Conservation (phyloP, 768 basidiomycete genomes). For the Gelatoporia subvermispora region DNA sequence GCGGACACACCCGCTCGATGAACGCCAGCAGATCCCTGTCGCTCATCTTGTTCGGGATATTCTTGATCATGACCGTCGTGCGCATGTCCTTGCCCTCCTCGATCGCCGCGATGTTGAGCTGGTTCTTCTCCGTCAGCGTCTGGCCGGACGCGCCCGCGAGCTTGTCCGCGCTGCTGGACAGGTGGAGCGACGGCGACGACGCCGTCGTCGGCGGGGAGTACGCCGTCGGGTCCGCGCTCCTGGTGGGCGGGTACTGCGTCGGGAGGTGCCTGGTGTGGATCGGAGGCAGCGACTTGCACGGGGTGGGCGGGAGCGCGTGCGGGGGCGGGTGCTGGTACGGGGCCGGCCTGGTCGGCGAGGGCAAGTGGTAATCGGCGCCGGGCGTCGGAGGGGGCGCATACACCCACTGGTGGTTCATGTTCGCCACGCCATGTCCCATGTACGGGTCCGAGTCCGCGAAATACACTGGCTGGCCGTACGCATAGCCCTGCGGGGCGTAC, state of each 20-base stretch:
- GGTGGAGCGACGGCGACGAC: conserved; percentile 13
- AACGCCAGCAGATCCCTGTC: conserved; percentile 66
- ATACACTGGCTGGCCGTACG: conserved; percentile 9
- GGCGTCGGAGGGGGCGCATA: conserved; percentile 8
- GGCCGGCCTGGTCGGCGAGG: neutral
- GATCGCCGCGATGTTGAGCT: conserved; percentile 65
- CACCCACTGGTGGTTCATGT: conserved; percentile 9
- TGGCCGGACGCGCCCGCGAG: neutral
- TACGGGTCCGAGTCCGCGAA: conserved; percentile 1
- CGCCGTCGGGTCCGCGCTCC: neutral
- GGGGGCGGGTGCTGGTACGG: neutral
- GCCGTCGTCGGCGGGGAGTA: conserved; percentile 6
- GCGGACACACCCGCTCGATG: conserved; percentile 67
- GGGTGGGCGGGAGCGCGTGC: neutral
- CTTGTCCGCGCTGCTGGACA: conserved; percentile 2
- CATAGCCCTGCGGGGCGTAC: conserved; percentile 3
- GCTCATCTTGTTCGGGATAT: conserved; percentile 90
- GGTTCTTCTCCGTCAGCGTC: conserved; percentile 38
- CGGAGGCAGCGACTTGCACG: conserved; percentile 3
- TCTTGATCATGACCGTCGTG: conserved; percentile 88
- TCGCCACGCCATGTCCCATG: neutral
- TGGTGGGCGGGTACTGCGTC: neutral
- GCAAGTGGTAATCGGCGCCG: conserved; percentile 11
- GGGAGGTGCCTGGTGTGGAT: conserved; percentile 1
- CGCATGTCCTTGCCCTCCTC: conserved; percentile 75